These are phyloP conservation scores for Zymoseptoria passerinii DNA, from an alignment of 2,329 filamentous ascomycete species.

Conservation along the genomic window DNA sequence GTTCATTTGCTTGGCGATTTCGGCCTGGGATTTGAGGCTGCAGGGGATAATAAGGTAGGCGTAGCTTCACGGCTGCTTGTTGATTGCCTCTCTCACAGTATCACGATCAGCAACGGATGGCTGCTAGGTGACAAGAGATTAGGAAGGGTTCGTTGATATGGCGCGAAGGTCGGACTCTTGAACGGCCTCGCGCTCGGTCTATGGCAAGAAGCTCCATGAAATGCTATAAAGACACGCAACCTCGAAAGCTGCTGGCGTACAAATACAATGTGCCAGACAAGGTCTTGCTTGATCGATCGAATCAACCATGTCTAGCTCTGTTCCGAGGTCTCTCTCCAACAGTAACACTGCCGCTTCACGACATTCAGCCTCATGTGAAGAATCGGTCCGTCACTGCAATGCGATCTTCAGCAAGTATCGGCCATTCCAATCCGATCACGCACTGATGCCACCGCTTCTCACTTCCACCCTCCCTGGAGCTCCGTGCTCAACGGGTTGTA, in stretches of 20 bases:
- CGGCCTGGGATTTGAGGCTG: not conserved
- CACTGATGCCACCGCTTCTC: not conserved
- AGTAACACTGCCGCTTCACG: not conserved
- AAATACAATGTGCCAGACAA: not conserved
- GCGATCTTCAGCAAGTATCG: not conserved
- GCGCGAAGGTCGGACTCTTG: too few species aligned
- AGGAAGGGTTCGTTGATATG: too few species aligned
- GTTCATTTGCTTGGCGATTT: not conserved
- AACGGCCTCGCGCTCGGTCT: not conserved
- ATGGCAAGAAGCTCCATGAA: not conserved
- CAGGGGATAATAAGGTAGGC: too few species aligned
- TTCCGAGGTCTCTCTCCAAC: not conserved
- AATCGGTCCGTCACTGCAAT: not conserved
- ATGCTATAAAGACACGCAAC: not conserved
- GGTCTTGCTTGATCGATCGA: not conserved
- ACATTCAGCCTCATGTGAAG: not conserved
- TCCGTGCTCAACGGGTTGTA: slow-evolving; percentile 22
- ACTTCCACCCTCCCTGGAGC: slow-evolving; percentile 20
- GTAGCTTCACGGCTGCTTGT: too few species aligned
- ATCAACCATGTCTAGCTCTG: not conserved
- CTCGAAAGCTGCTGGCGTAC: not conserved
- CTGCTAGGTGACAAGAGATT: too few species aligned
- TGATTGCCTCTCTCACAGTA: too few species aligned
- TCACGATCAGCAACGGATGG: too few species aligned
- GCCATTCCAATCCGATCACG: not conserved